Evolutionary conservation across 2,329 filamentous ascomycete genomes (phyloP).

Genomic region (Thermomyces lanuginosus): DNA sequence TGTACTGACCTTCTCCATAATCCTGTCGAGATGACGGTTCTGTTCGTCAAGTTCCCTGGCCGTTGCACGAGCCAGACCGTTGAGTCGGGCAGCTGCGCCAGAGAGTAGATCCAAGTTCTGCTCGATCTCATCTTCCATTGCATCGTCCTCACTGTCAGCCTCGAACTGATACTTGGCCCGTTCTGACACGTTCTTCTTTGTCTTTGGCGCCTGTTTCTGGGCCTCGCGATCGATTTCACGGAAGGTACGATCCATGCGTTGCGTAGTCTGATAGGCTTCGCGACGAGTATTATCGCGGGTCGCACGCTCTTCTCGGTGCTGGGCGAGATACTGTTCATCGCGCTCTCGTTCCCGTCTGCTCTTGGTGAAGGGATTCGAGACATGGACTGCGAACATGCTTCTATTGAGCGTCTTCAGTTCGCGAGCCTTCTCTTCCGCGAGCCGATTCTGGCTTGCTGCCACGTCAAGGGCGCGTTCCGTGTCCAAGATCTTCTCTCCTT

Average conservation of each 20-base stretch:
- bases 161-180: constrained; percentile 63
- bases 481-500: constrained; percentile 67
- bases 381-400: constrained; percentile 79
- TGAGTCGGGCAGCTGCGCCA: constrained; percentile 51
- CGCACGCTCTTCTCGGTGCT: constrained; percentile 41
- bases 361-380: constrained; percentile 61
- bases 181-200: constrained; percentile 40
- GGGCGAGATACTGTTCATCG: constrained; percentile 53
- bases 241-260: constrained; percentile 48
- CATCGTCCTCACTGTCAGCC: constrained; percentile 53
- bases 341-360: constrained; percentile 46
- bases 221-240: constrained; percentile 45
- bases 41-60: constrained; percentile 59
- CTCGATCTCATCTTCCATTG: constrained; percentile 57
- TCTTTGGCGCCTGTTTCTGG: constrained; percentile 32
- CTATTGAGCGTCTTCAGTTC: constrained; percentile 75
- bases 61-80: constrained; percentile 57
- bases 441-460: constrained; percentile 56
- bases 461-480: constrained; percentile 71
- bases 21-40: constrained; percentile 60
- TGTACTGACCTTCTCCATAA: constrained; percentile 55
- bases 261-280: constrained; percentile 36
- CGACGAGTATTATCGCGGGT: constrained; percentile 39
- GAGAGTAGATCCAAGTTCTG: constrained; percentile 45
- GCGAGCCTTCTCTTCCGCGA: constrained; percentile 62